phyloP scores from a whole-genome alignment of 1,139 yeast genomes.

The Ogataea hybrid region DNA sequence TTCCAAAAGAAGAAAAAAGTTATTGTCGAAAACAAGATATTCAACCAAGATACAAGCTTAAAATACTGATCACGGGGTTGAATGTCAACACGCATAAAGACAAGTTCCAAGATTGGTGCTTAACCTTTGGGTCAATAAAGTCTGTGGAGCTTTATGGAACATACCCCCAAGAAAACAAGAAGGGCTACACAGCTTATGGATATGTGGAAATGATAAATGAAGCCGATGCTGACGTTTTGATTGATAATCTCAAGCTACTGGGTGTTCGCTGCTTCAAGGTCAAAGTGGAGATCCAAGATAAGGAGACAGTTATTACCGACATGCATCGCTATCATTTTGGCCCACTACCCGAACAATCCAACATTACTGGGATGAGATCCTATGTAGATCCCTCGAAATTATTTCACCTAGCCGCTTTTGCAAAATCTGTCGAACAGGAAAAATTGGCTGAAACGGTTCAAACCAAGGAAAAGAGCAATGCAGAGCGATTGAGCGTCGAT shows the following conservation, averaged over 20 bases:
- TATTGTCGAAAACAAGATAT: conserved; percentile 21
- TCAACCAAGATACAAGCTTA: conserved; percentile 21
- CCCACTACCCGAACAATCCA: not conserved
- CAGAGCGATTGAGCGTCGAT: conserved; percentile 9
- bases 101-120: conserved; percentile 26
- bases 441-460: conserved; percentile 9
- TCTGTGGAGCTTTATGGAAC: conserved; percentile 28
- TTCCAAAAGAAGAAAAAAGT: conserved; percentile 31
- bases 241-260: conserved; percentile 19
- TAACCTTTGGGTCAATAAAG: conserved; percentile 23
- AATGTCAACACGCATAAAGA: conserved; percentile 21
- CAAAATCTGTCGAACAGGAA: conserved; percentile 23
- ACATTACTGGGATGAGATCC: conserved; percentile 18
- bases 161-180: conserved; percentile 11
- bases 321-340: conserved; percentile 1
- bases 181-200: conserved; percentile 27
- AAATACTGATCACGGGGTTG: conserved; percentile 27
- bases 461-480: conserved; percentile 10
- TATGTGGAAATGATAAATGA: conserved; percentile 29
- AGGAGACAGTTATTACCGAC: conserved; percentile 1
- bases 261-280: conserved; percentile 29
- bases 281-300: conserved; percentile 24
- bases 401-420: conserved; percentile 27
- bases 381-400: conserved; percentile 28
- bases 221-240: conserved; percentile 24